Conservation (phyloP, 1,284 basidiomycete genomes). For the Fistulina hepatica region DNA sequence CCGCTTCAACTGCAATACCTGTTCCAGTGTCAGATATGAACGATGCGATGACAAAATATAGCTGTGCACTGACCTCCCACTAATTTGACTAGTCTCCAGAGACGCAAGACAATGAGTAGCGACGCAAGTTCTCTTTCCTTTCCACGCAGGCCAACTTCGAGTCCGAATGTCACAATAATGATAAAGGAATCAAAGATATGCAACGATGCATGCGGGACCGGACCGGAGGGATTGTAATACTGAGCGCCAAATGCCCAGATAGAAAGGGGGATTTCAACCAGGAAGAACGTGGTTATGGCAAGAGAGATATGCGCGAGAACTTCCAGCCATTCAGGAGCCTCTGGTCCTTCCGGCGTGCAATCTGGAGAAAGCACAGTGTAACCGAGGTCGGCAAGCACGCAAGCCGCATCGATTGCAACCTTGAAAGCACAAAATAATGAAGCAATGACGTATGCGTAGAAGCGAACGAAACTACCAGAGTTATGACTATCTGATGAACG, state of each 20-base stretch:
- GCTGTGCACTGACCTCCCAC: conserved; percentile 49
- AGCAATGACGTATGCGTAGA: too few species aligned
- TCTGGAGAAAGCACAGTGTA: conserved; percentile 49
- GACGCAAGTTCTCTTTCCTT: conserved; percentile 57
- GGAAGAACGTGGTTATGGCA: conserved; percentile 57
- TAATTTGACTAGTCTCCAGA: conserved; percentile 71
- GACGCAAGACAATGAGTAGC: conserved; percentile 58
- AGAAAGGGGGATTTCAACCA: conserved; percentile 62
- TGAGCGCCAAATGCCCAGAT: conserved; percentile 50
- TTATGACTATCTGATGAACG: too few species aligned
- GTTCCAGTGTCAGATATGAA: conserved; percentile 9
- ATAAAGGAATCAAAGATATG: conserved; percentile 66
- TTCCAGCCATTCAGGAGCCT: conserved; percentile 50
- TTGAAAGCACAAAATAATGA: conserved; percentile 9
- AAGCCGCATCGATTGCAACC: conserved; percentile 40
- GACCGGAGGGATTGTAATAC: conserved; percentile 48
- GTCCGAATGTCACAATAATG: conserved; percentile 58
- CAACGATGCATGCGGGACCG: conserved; percentile 39
- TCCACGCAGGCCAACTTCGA: conserved; percentile 59
- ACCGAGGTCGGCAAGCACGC: conserved; percentile 58
- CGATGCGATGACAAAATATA: conserved; percentile 2
- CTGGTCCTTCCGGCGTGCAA: conserved; percentile 35
- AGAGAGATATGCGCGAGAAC: conserved; percentile 52
- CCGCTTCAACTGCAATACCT: conserved; percentile 68
- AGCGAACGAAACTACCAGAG: too few species aligned